phyloP scores from a whole-genome alignment of 768 basidiomycete species.

The Russula compacta region DNA sequence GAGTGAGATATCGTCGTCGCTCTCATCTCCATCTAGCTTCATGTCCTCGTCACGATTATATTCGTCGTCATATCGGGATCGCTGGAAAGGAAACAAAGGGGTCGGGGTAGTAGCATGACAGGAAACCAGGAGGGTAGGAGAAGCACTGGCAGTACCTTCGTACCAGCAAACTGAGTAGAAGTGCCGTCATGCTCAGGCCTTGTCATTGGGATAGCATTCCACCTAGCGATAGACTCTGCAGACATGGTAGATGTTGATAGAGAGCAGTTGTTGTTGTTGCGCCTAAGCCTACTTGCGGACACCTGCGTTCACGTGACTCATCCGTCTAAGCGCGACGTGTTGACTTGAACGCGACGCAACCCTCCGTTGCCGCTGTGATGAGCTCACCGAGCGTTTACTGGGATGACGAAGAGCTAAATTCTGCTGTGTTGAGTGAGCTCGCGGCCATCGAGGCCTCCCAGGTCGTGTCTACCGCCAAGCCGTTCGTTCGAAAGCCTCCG shows the following conservation, averaged over 20 bases:
- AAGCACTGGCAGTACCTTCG: constrained; percentile 32
- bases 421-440: constrained; percentile 48
- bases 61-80: constrained; percentile 37
- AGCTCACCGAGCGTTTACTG: constrained; percentile 68
- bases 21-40: constrained; percentile 33
- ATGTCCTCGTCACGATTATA: constrained; percentile 5
- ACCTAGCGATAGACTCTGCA: constrained; percentile 51
- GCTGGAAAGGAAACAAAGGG: constrained; percentile 47
- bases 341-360: not conserved
- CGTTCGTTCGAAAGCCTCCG: constrained; percentile 20
- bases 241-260: constrained; percentile 41
- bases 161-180: not conserved
- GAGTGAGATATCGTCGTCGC: constrained; percentile 64
- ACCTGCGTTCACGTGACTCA: constrained; percentile 11
- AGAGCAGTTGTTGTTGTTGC: not conserved
- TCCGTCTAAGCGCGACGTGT: not conserved
- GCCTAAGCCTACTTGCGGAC: too few species aligned
- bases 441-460: constrained; percentile 65
- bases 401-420: constrained; percentile 47
- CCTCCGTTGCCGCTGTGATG: constrained; percentile 32
- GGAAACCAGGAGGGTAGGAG: constrained; percentile 31
- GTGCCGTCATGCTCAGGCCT: constrained; percentile 24
- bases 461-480: constrained; percentile 20
- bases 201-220: constrained; percentile 59
- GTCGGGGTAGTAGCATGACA: constrained; percentile 25